phyloP scores from a whole-genome alignment of 1,139 yeast species.

The Hansenula lynferdii region DNA sequence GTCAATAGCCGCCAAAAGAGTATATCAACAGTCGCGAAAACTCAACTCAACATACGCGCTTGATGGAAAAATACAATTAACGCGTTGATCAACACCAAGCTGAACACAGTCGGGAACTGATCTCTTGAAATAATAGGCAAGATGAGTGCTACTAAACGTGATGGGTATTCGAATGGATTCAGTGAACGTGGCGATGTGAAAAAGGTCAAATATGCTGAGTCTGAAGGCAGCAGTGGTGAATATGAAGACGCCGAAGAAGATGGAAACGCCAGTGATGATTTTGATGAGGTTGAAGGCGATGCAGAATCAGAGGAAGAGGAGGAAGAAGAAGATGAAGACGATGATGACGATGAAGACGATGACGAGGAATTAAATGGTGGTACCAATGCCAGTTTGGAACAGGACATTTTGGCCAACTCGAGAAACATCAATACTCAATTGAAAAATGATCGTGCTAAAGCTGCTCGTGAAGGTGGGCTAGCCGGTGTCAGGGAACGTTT shows the following conservation, averaged over 20 bases:
- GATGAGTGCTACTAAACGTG: background rate
- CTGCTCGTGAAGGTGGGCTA: conserved; percentile 39
- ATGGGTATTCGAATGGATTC: too few relatives aligned
- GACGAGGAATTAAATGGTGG: background rate
- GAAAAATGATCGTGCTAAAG: conserved; percentile 31
- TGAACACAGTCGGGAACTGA: too few relatives aligned
- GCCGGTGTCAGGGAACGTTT: conserved; percentile 30
- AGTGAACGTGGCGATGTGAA: too few relatives aligned
- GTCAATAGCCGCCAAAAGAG: too few relatives aligned
- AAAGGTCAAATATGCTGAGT: conserved; percentile 1
- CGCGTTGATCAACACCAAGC: too few relatives aligned
- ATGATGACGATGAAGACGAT: conserved; percentile 10
- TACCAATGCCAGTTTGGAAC: conserved; percentile 11
- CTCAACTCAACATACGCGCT: too few relatives aligned
- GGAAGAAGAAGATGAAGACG: conserved; percentile 16
- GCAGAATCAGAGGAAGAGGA: conserved; percentile 18
- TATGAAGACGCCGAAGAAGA: conserved; percentile 7
- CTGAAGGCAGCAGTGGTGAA: conserved; percentile 3
- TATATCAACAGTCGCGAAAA: too few relatives aligned
- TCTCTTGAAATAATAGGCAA: background rate
- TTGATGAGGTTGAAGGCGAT: conserved; percentile 12
- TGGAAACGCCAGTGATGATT: conserved; percentile 7
- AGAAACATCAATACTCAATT: conserved; percentile 23
- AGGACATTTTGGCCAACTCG: conserved; percentile 14
- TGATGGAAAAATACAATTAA: too few relatives aligned